Conservation (phyloP, 1,139 yeast genomes). For the Candida glucosophila region DNA sequence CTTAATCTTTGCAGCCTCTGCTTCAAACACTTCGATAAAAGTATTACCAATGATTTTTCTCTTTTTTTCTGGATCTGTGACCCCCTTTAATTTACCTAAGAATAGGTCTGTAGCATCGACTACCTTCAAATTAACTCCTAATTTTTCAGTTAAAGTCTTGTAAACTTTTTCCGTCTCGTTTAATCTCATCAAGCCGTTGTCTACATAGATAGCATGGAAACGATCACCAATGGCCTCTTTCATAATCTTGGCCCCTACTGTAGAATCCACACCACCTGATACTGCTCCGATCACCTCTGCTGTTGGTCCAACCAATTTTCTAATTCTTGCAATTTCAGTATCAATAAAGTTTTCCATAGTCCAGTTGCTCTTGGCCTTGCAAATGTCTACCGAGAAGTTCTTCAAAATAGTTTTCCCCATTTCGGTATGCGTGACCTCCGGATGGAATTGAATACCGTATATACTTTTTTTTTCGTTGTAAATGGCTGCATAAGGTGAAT, state of each 20-base stretch:
- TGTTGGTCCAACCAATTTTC: constrained; percentile 87
- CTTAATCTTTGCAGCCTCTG: constrained; percentile 85
- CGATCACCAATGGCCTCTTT: constrained; percentile 97
- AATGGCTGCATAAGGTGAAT: constrained; percentile 95
- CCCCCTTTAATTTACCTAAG: constrained; percentile 77
- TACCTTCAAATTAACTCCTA: constrained; percentile 90
- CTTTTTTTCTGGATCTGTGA: constrained; percentile 98
- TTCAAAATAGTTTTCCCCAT: constrained; percentile 81
- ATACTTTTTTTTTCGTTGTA: constrained; percentile 65
- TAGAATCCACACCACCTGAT: constrained; percentile 98
- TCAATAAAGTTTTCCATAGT: constrained; percentile 96
- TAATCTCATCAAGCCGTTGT: constrained; percentile 94
- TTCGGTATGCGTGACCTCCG: constrained; percentile 94
- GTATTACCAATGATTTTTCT: constrained; percentile 98
- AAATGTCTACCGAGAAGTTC: constrained; percentile 89
- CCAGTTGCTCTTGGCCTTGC: constrained; percentile 88
- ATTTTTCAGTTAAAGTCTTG: constrained; percentile 82
- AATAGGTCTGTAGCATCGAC: constrained; percentile 92
- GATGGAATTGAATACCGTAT: constrained; percentile 97
- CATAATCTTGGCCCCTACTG: constrained; percentile 98
- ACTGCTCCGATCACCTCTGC: constrained; percentile 99
- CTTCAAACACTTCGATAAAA: constrained; percentile 93
- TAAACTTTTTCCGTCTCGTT: constrained; percentile 87
- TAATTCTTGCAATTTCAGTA: constrained; percentile 89
- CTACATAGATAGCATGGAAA: constrained; percentile 97